These are phyloP conservation scores for Zygotorulaspora danielsina DNA, from an alignment of 805 yeast species.

Conservation along the genomic window DNA sequence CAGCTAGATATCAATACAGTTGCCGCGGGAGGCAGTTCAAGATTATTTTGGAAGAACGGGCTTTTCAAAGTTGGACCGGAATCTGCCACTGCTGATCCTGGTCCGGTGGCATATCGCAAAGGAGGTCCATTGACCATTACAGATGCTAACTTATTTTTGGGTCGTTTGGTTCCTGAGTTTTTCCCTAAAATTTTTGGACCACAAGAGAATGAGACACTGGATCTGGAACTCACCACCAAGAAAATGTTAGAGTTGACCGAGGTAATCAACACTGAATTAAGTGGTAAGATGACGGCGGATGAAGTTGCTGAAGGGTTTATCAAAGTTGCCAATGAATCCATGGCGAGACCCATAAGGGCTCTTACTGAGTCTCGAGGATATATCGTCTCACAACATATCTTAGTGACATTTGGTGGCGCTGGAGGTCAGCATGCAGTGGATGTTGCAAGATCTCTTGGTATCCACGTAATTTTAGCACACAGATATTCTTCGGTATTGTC, in stretches of 20 bases:
- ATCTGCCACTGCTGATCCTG: conserved; percentile 83
- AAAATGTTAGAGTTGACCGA: conserved; percentile 53
- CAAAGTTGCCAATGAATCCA: conserved; percentile 77
- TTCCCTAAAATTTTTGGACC: conserved; percentile 86
- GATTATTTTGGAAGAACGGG: conserved; percentile 62
- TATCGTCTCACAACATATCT: conserved; percentile 55
- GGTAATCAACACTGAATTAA: conserved; percentile 47
- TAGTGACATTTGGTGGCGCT: conserved; percentile 88
- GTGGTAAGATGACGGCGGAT: conserved; percentile 46
- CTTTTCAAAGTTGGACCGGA: conserved; percentile 83
- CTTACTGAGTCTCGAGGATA: conserved; percentile 82
- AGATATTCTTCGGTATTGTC: conserved; percentile 77
- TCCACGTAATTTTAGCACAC: conserved; percentile 64
- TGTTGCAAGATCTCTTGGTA: conserved; percentile 67
- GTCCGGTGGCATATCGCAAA: conserved; percentile 82
- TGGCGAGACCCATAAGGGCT: conserved; percentile 85
- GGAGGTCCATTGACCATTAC: conserved; percentile 82
- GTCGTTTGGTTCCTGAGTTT: conserved; percentile 65
- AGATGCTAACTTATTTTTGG: conserved; percentile 73
- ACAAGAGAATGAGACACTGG: conserved; percentile 65
- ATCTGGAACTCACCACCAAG: conserved; percentile 44
- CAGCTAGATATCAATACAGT: conserved; percentile 78
- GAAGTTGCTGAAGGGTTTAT: conserved; percentile 78
- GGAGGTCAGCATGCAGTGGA: conserved; percentile 88
- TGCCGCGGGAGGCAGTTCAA: conserved; percentile 83